Base-by-base conservation (phyloP, 1,139 yeast genomes). In the Pichia sp. region DNA sequence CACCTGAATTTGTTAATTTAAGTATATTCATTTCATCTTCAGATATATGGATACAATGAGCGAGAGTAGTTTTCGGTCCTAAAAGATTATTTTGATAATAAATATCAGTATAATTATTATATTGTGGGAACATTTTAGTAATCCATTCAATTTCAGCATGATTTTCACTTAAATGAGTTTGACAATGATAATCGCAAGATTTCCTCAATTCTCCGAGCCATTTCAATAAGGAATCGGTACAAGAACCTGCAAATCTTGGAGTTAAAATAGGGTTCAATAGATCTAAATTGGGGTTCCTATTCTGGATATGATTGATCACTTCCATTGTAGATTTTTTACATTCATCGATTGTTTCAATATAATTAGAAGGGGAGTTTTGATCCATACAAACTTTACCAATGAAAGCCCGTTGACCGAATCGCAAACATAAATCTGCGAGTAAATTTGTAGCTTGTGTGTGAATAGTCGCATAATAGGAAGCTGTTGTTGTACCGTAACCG, bases 311-410 rank as follows among this genome's bases (percentile, higher is more conserved):
- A 4, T 72, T 64, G 8, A 83, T 70, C 4, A 88, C 75, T 12
- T 68, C 64, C 18, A 68, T 54, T 52, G 83, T 80, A 6, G 82
- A 73, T n/a, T 61, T 52, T 39, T 78, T 61, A 40, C 88, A 75
- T 42, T 77, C 77, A 6, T 71, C 74, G n/a, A 69, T 62, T 1
- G 74, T 66, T 55, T 88, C 95, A 39, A 68, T 56, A 55, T 78
- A 76, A 58, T 77, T 83, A 23, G 72, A 79, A 1, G 93, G 93
- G 26, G 84, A 77, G 51, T 79, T 71, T 21, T 73, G 65, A 51
- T 77, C 73, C 97, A 91, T 89, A 59, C 97, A 91, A n/a, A 86
- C 95, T 50, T 93, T 80, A 4, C 98, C 98, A 24, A 91, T 79
- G 48, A 84, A 74, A 0, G 96, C 96, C 46, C 96, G 69, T 62